A percentile compares a stretch with the other conserved stretches of the same genome.
These are phyloP conservation scores for Paecilomyces sp. DNA, from an alignment of 2,329 filamentous ascomycete genomes.

Conservation along the genomic window DNA sequence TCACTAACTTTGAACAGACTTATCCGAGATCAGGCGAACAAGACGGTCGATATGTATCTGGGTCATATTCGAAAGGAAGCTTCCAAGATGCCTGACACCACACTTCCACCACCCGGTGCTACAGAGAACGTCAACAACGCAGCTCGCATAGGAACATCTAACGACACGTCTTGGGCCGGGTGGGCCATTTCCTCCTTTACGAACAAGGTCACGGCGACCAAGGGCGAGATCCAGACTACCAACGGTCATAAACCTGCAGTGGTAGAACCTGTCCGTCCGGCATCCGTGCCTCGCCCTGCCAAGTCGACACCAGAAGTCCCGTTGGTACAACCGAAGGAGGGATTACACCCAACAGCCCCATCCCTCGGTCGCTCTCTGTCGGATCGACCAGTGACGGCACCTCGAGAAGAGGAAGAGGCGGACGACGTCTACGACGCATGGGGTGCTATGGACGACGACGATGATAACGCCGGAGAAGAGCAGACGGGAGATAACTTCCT, in stretches of 20 bases:
- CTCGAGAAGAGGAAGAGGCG: conserved; percentile 46
- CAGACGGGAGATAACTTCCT: conserved; percentile 42
- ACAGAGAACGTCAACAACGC: conserved; percentile 39
- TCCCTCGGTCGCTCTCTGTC: conserved; percentile 34
- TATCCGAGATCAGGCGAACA: conserved; percentile 83
- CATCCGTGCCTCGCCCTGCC: conserved; percentile 42
- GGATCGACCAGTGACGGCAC: conserved; percentile 29
- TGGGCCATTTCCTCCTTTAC: conserved; percentile 99
- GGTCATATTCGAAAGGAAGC: conserved; percentile 74
- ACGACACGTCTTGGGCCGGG: conserved; percentile 72
- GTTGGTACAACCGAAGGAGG: conserved; percentile 14
- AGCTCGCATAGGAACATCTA: conserved; percentile 73
- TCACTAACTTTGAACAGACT: conserved; percentile 37
- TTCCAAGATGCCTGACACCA: conserved; percentile 70
- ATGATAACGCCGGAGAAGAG: conserved; percentile 35
- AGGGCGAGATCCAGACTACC: conserved; percentile 72
- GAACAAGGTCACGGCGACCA: conserved; percentile 78
- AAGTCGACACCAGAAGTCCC: conserved; percentile 22
- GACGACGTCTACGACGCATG: conserved; percentile 65
- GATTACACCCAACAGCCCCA: conserved; percentile 17
- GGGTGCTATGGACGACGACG: conserved; percentile 58
- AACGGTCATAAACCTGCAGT: conserved; percentile 40
- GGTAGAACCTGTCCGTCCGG: conserved; percentile 36
- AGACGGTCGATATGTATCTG: conserved; percentile 81
- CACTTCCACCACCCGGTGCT: conserved; percentile 58